Evolutionary conservation across 1,284 basidiomycete genomes (phyloP).

Genomic region (Ustilago curta): DNA sequence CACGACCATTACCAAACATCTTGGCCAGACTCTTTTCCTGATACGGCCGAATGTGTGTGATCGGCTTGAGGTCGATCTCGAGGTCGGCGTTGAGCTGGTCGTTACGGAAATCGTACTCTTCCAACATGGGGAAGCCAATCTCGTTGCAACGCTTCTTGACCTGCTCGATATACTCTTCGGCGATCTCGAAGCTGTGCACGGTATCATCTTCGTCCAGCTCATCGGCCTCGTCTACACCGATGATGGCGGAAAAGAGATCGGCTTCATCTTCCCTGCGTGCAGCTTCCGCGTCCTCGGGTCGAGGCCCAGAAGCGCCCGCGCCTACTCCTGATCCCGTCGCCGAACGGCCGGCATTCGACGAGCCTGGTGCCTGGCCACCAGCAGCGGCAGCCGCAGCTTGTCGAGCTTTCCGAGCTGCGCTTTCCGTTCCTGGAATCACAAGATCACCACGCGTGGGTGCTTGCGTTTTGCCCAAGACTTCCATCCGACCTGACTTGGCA

Average conservation of each 20-base stretch:
- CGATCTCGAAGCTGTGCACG: constrained; percentile 68
- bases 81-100: constrained; percentile 67
- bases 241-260: constrained; percentile 68
- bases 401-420: constrained; percentile 48
- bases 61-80: constrained; percentile 68
- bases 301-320: constrained; percentile 37
- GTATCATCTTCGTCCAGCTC: constrained; percentile 68
- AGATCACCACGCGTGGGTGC: constrained; percentile 63
- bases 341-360: constrained; percentile 14
- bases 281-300: constrained; percentile 34
- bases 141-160: constrained; percentile 69
- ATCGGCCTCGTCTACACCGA: constrained; percentile 67
- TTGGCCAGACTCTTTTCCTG: constrained; percentile 69
- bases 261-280: constrained; percentile 57
- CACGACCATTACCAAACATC: constrained; percentile 69
- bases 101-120: constrained; percentile 69
- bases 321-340: constrained; percentile 10
- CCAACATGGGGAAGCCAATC: constrained; percentile 67
- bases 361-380: constrained; percentile 23
- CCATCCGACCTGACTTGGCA: constrained; percentile 44
- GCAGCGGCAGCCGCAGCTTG: constrained; percentile 36
- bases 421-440: constrained; percentile 62
- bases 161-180: constrained; percentile 66
- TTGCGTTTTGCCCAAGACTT: constrained; percentile 54
- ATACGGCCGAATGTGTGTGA: constrained; percentile 68